Evolutionary conservation across 352 stramenopile species (phyloP).

Genomic region (Phytophthora megakarya): DNA sequence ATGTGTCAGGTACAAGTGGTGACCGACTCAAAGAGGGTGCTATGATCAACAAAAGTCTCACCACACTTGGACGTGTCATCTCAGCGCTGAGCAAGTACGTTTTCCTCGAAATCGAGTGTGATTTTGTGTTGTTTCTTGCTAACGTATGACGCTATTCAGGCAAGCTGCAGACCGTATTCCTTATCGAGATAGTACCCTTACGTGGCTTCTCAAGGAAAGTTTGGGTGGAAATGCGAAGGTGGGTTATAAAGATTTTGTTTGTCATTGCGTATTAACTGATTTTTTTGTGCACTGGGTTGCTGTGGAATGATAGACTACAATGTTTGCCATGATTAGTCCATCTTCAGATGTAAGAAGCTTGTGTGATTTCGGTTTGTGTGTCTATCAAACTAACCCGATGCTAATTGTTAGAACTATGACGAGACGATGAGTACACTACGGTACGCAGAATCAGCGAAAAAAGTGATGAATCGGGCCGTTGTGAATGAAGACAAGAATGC

Average conservation of each 20-base stretch:
- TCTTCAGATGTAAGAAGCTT: constrained; percentile 55
- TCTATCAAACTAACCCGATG: background rate
- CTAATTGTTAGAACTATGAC: constrained; percentile 65
- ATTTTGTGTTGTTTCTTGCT: background rate
- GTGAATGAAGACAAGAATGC: constrained; percentile 88
- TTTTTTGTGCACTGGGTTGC: background rate
- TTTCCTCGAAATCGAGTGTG: background rate
- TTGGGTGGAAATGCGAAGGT: constrained; percentile 84
- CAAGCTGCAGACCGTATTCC: constrained; percentile 67
- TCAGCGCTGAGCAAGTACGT: constrained; percentile 78
- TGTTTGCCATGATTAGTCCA: constrained; percentile 86
- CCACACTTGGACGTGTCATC: constrained; percentile 89
- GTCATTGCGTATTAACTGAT: background rate
- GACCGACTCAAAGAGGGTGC: constrained; percentile 91
- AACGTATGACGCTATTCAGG: constrained; percentile 21
- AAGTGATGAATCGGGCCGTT: constrained; percentile 80
- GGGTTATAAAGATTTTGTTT: background rate
- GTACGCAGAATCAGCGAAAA: constrained; percentile 85
- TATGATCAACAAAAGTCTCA: constrained; percentile 94
- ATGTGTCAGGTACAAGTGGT: constrained; percentile 80
- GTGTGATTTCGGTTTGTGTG: background rate
- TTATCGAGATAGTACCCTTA: constrained; percentile 87
- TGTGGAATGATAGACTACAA: constrained; percentile 69
- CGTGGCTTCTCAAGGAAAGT: constrained; percentile 88
- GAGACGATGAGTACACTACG: constrained; percentile 87